Base-by-base conservation (phyloP, 2,329 filamentous ascomycete species). In the Aspergillus sp. region DNA sequence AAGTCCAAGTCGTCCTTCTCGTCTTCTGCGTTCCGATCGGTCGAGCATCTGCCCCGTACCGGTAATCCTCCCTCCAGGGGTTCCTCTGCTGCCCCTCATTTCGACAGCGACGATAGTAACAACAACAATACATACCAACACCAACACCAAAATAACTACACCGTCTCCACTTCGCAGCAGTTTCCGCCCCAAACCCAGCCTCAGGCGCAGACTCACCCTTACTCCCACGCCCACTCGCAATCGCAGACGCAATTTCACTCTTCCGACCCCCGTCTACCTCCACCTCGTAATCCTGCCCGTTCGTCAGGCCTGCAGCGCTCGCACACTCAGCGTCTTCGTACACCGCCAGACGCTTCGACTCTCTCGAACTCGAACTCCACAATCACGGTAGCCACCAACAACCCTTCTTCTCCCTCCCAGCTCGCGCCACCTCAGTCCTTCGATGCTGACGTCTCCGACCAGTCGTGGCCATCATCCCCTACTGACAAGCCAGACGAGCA, bases 371-470 rank as follows among this genome's bases (percentile, higher is more conserved):
- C 58, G 12, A 44, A 51, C 53, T 63, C 56, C 60, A 49, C 56
- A 57, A 52, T n/a, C 54, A 54, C 56, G 52, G 62, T 54, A 59
- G 53, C 46, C 63, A 57, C 27, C 46, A 56, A 55, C 57, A 55
- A 15, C 55, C 54, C 31, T 52, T 55, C 53, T 39, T 57, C 56
- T 44, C 43, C 58, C 48, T 17, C 41, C 60, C 60, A 52, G 33
- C 57, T 48, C 27, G 55, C 58, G 57, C 62, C 62, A 50, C 60
- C 31, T 44, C 62, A 46, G 43, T 41, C 54, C 19, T 59, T 66
- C 58, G 66, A 65, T 63, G 60, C 65, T 57, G 66, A 68, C 58
- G 47, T 62, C 56, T 61, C 64, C 52, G 62, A 66, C 39, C 64
- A 71, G 45, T 63, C 66, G 56, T 68, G 64, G 62, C 61, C 64